A percentile compares a stretch with the other conserved stretches of the same genome.
phyloP scores from a whole-genome alignment of 176 grass and related monocot species.

The Panicum miliaceum region DNA sequence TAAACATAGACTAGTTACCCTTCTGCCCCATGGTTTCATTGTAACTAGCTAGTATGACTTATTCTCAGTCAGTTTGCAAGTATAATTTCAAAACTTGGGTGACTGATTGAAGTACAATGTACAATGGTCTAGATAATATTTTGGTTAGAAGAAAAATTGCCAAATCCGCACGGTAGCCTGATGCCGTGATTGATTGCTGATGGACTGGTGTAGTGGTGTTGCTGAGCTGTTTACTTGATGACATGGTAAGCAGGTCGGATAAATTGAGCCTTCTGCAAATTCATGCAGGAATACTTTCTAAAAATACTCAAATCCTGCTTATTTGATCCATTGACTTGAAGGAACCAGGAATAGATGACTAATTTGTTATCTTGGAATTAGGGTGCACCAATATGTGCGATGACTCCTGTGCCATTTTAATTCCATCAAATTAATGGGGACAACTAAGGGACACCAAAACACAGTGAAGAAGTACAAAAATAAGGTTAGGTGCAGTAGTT shows the following conservation, averaged over 20 bases:
- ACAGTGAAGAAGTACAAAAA: background rate
- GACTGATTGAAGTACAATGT: background rate
- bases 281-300: background rate
- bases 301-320: conserved; percentile 10
- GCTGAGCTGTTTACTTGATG: background rate
- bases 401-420: background rate
- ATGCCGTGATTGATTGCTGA: conserved; percentile 23
- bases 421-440: background rate
- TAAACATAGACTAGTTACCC: conserved; percentile 12
- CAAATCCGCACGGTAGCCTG: background rate
- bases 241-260: background rate
- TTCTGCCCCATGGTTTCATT: conserved; percentile 2
- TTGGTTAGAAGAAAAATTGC: conserved; percentile 4
- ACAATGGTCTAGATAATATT: background rate
- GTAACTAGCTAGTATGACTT: background rate
- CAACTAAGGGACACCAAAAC: background rate
- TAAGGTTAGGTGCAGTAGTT: conserved; percentile 18
- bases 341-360: background rate
- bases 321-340: background rate
- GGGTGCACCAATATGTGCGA: conserved; percentile 1
- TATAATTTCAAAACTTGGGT: conserved; percentile 8
- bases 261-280: conserved; percentile 20
- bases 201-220: conserved; percentile 1
- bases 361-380: conserved; percentile 1
- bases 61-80: background rate